phyloP scores from a whole-genome alignment of 441 rosid genomes.

The Breynia disticha region DNA sequence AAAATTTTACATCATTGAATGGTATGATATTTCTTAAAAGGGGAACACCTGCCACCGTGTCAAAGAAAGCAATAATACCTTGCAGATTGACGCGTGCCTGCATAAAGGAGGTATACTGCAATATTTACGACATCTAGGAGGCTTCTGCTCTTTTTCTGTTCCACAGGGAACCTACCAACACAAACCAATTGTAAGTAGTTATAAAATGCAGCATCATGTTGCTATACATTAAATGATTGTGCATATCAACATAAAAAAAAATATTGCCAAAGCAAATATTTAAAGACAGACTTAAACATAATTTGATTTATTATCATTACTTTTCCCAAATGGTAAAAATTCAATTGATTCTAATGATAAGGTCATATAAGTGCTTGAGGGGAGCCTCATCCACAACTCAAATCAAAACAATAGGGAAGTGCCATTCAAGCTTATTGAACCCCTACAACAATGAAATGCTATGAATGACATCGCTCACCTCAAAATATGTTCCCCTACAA shows the following conservation, averaged over 20 bases:
- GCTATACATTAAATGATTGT: not conserved
- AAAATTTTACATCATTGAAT: not conserved
- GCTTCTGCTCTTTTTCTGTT: conserved; percentile 75
- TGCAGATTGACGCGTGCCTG: conserved; percentile 53
- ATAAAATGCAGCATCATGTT: not conserved
- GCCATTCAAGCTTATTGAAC: not conserved
- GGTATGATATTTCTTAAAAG: conserved; percentile 3
- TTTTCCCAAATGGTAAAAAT: not conserved
- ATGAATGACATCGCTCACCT: no score
- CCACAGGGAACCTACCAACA: conserved; percentile 86
- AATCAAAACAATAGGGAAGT: not conserved
- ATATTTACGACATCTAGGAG: conserved; percentile 76
- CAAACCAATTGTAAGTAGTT: conserved; percentile 4
- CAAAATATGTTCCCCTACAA: no score
- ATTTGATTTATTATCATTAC: not conserved
- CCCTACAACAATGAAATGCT: conserved; percentile 6
- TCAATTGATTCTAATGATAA: not conserved
- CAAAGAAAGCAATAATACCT: conserved; percentile 36
- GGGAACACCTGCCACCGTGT: conserved; percentile 4
- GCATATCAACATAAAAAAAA: not conserved
- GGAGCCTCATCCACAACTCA: not conserved
- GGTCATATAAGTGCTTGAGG: not conserved
- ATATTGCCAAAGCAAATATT: not conserved
- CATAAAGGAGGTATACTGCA: conserved; percentile 57
- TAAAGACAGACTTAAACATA: not conserved